Base-by-base conservation (phyloP, 2,329 filamentous ascomycete genomes). In the Claviceps humidiphila region DNA sequence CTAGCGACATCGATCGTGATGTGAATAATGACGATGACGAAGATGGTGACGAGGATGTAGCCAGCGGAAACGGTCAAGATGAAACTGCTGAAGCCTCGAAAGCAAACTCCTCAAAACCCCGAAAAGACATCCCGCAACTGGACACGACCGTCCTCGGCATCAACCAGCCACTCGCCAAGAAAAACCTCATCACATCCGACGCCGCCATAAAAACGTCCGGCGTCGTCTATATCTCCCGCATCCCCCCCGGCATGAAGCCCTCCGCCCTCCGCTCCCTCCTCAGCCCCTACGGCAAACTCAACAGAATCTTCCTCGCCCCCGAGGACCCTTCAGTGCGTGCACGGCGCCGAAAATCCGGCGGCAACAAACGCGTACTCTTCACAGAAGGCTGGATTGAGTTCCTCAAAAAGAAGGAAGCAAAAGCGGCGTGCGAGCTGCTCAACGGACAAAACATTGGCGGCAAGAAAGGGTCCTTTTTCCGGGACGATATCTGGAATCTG, bases 341-440 rank as follows among this genome's bases (percentile, higher is more conserved):
- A 7, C 76, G 80, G 26, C 82, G 88, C 34, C 75, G 89, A 13
- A 77, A 78, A 51, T 77, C 75, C 49, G 88, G 89, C 49, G 88
- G 88, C 54, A 93, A 91, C 71, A 89, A 89, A 71, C 89, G 89
- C 68, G 79, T 82, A 54, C 79, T 79, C n/a, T 93, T 82, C 68
- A 84, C 81, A 3, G 89, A 94, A 66, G 89, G 88, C 46, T 94
- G 88, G 88, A 81, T 93, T 30, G 89, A 94, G 66, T 94, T 91
- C 61, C 67, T 81, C 39, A 75, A 77, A 56, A 93, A 93, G 67
- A 76, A 76, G 57, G 82, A 90, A 56, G 88, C 88, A 39, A 89
- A 90, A 65, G 72, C 78, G n/a, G 84, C 80, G 0, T 86, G 82
- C 49, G 84, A 88, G 58, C 75, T 85, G 26, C 73, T 94, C 49